Conservation (phyloP, 192 early-diverging fungal genomes). For the Backusella psychrophila region DNA sequence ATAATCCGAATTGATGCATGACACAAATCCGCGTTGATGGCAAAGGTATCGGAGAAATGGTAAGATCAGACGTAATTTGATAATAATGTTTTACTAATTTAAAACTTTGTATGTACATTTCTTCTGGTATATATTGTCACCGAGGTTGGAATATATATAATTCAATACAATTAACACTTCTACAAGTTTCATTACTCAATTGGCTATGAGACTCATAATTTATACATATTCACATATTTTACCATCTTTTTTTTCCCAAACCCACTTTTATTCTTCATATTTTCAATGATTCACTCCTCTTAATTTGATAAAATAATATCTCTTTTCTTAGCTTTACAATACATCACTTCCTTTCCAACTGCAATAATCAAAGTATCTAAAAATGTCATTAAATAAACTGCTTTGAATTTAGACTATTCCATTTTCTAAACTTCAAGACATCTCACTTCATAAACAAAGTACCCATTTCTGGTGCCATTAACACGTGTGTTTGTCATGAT, state of each 20-base stretch:
- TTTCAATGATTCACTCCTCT: slow-evolving; percentile 12
- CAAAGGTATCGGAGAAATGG: slow-evolving; percentile 8
- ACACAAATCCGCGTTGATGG: slow-evolving; percentile 5
- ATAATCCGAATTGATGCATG: slow-evolving; percentile 11
- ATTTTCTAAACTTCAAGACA: slow-evolving; percentile 9
- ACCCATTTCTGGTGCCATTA: background rate
- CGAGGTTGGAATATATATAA: background rate
- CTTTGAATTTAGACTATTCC: slow-evolving; percentile 9
- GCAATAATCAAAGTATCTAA: slow-evolving; percentile 3
- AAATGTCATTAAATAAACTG: background rate
- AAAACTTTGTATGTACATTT: slow-evolving; percentile 9
- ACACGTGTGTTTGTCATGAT: slow-evolving; percentile 7
- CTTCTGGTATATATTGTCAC: slow-evolving; percentile 8
- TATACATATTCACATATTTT: slow-evolving; percentile 12
- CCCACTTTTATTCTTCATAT: slow-evolving; percentile 7
- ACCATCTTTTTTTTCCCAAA: background rate
- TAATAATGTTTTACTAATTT: slow-evolving; percentile 11
- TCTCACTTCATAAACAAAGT: slow-evolving; percentile 2
- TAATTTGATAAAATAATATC: slow-evolving; percentile 9
- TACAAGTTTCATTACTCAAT: slow-evolving; percentile 11
- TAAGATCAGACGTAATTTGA: slow-evolving; percentile 5
- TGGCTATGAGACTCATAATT: slow-evolving; percentile 9
- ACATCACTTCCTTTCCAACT: slow-evolving; percentile 5
- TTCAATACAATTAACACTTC: slow-evolving; percentile 9
- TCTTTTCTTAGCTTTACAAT: slow-evolving; percentile 9